Evolutionary conservation across 208 protist genomes (phyloP).

Genomic region (Plasmodiophora brassicae): DNA sequence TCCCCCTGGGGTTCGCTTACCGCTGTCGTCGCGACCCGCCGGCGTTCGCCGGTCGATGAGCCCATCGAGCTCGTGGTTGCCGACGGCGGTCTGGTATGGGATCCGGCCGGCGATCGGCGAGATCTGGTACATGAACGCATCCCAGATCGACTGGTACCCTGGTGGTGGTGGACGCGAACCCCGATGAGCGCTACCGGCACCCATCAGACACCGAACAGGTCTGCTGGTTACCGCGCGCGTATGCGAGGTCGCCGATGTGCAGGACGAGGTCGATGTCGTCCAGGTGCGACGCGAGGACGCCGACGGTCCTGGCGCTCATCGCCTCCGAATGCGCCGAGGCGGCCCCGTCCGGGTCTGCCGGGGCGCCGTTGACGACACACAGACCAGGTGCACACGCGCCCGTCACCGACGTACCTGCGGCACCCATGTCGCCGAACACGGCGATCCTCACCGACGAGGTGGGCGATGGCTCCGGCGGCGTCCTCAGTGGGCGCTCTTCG

Average conservation of each 20-base stretch:
- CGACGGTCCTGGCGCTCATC: neutral
- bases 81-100: slow-evolving; percentile 20
- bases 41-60: too few species aligned
- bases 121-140: slow-evolving; percentile 21
- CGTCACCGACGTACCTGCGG: too few species aligned
- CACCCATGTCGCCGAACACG: neutral
- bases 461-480: too few species aligned
- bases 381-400: too few species aligned
- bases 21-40: too few species aligned
- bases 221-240: too few species aligned
- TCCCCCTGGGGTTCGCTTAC: too few species aligned
- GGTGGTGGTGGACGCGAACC: too few species aligned
- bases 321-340: neutral
- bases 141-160: slow-evolving; percentile 1
- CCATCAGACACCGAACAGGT: too few species aligned
- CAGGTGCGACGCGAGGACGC: neutral
- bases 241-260: neutral
- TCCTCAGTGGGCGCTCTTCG: neutral
- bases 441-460: neutral
- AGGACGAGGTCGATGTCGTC: neutral
- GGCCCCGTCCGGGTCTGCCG: neutral
- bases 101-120: neutral
- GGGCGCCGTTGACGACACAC: too few species aligned
- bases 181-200: too few species aligned
- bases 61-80: slow-evolving; percentile 36